A percentile compares a stretch with the other conserved stretches of the same genome.
These are phyloP conservation scores for Oryza rufipogon DNA, from an alignment of 176 grass and related monocot genomes.

Conservation along the genomic window DNA sequence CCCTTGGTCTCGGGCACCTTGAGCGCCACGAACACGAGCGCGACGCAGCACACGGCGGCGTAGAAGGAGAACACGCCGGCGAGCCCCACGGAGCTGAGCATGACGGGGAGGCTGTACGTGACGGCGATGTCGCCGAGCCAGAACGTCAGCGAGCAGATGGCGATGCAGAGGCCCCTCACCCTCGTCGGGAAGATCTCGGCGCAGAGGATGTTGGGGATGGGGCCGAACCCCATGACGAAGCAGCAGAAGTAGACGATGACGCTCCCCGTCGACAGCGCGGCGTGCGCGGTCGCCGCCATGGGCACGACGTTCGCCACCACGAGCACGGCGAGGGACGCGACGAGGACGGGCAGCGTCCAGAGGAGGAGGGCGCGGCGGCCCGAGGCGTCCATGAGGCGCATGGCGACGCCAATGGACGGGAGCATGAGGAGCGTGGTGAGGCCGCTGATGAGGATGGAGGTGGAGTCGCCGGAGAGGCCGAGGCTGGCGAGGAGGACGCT, in stretches of 20 bases:
- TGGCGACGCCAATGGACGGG: constrained; percentile 73
- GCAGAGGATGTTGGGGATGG: constrained; percentile 91
- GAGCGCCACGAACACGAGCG: constrained; percentile 61
- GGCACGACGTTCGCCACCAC: constrained; percentile 54
- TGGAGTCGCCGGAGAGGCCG: constrained; percentile 62
- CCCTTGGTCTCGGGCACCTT: constrained; percentile 93
- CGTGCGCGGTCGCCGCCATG: constrained; percentile 49
- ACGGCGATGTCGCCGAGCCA: constrained; percentile 80
- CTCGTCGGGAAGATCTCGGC: constrained; percentile 84
- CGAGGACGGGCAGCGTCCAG: constrained; percentile 70
- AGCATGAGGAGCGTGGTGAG: constrained; percentile 82
- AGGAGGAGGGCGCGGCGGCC: constrained; percentile 68
- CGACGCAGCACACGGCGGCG: constrained; percentile 63
- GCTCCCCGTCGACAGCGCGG: constrained; percentile 64
- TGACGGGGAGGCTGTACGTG: constrained; percentile 71
- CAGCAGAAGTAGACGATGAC: constrained; percentile 83
- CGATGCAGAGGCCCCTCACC: constrained; percentile 68
- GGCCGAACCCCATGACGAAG: constrained; percentile 92
- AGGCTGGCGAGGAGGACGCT: constrained; percentile 60
- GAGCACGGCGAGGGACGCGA: constrained; percentile 53
- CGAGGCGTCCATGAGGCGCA: constrained; percentile 90
- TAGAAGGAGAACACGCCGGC: constrained; percentile 72
- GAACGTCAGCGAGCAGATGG: constrained; percentile 80
- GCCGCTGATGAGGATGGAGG: constrained; percentile 75
- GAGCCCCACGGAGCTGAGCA: constrained; percentile 66